These are phyloP conservation scores for Smithsoniella earleae DNA, from an alignment of 163 green algal genomes.

Conservation along the genomic window DNA sequence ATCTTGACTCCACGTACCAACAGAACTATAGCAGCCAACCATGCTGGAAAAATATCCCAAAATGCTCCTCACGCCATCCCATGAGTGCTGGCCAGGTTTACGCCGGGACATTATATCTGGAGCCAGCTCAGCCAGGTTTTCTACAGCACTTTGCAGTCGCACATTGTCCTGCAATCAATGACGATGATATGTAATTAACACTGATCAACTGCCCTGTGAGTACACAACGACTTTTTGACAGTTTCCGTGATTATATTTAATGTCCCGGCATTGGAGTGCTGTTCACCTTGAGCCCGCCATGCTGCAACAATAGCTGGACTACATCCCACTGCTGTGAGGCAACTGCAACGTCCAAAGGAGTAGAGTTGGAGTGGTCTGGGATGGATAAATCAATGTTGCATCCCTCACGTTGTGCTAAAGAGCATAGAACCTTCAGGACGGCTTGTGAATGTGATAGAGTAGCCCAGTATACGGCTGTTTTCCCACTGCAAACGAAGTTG, in stretches of 20 bases:
- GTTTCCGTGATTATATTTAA: background rate
- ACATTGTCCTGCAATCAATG: constrained; percentile 16
- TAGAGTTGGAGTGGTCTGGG: constrained; percentile 6
- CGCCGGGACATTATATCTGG: constrained; percentile 14
- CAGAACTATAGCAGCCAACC: background rate
- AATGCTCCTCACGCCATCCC: no score
- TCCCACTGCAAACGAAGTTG: background rate
- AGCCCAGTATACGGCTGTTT: constrained; percentile 26
- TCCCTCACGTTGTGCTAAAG: background rate
- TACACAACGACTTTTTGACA: background rate
- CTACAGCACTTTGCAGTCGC: constrained; percentile 8
- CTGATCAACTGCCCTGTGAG: background rate
- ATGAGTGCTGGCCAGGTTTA: background rate
- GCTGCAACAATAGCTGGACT: constrained; percentile 10
- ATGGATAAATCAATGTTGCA: constrained; percentile 29
- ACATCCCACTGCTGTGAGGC: constrained; percentile 29
- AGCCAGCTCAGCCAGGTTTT: constrained; percentile 20
- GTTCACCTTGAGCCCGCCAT: constrained; percentile 19
- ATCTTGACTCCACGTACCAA: background rate
- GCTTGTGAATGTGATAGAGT: background rate
- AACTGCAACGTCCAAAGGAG: constrained; percentile 24
- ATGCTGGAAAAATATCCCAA: no score
- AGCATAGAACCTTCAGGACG: background rate
- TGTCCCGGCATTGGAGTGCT: background rate
- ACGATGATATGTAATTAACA: background rate